Conservation (phyloP, 2,329 filamentous ascomycete genomes). For the Aspergillus luchuensis region DNA sequence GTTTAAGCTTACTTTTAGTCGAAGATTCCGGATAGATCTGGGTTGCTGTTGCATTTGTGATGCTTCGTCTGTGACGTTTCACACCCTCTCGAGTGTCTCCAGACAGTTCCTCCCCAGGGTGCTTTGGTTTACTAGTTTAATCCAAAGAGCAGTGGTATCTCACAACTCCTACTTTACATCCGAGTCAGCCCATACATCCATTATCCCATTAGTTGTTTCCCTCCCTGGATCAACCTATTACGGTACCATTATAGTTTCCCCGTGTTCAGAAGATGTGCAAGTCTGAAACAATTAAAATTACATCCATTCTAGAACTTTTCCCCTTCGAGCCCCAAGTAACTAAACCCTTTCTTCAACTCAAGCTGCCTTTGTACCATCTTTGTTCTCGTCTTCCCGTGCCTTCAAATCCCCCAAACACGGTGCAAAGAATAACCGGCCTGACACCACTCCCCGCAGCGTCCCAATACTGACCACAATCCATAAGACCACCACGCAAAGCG, state of each 20-base stretch:
- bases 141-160: too few species aligned
- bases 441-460: constrained; percentile 52
- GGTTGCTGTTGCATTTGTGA: not conserved
- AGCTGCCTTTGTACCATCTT: constrained; percentile 20
- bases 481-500: constrained; percentile 53
- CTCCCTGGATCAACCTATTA: too few species aligned
- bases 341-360: constrained; percentile 8
- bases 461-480: constrained; percentile 58
- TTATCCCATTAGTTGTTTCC: too few species aligned
- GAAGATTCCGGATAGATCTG: not conserved
- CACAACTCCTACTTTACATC: too few species aligned
- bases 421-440: constrained; percentile 56
- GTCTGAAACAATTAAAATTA: too few species aligned
- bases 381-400: constrained; percentile 17
- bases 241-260: too few species aligned
- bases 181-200: too few species aligned
- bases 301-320: not conserved
- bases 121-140: too few species aligned
- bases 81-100: not conserved
- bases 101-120: too few species aligned
- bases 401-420: constrained; percentile 53
- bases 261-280: too few species aligned
- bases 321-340: not conserved
- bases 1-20: constrained; percentile 9
- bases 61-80: not conserved